Evolutionary conservation across 345 rosid genomes (phyloP), one percentile per base, ranked within the genome.

Genomic region (Combretum micranthum): DNA sequence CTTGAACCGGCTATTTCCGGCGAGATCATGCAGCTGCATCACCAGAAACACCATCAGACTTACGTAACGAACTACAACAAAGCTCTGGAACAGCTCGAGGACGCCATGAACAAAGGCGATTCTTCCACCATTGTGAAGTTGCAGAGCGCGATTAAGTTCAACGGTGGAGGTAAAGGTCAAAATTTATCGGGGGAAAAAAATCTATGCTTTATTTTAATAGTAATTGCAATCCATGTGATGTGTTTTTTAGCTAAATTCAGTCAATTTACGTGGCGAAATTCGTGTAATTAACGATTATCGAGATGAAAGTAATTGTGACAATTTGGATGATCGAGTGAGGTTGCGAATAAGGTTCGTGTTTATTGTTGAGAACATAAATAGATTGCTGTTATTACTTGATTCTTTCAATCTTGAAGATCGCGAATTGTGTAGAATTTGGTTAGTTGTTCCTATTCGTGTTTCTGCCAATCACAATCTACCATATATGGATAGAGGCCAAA

Each of bases 1-100:
- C 77, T 93, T 74, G 95, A 93, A 77, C 99, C 99, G 60, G 96
- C 75, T 52, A 83, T 93, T 59, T 82, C 86, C 64, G 99, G 83
- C 51, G 96, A 89, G 75, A 93, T 93, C 22, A 93, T 93, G 99
- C 85, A 85, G 79, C 70, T 93, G 32, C 99, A 93, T 60, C 99
- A 93, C 85, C 90, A 87, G 80, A 93, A 93, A 76, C 99, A 93
- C 58, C 99, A 93, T 63, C 91, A 83, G 71, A n/a, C 94, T 54
- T 93, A 93, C 57, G 55, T 93, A 64, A 82, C 96, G 42, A 93
- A 93, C 71, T 93, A 76, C 73, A 93, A 87, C 78, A 89, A 85
- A 72, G 80, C 94, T 43, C 83, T 87, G 15, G 88, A 89, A 77
- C 86, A 80, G 74, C 94, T 92, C 12, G 71, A 81, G 42, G 76